These are phyloP conservation scores for Tuber brumale DNA, from an alignment of 495 filamentous ascomycete genomes.

Conservation along the genomic window DNA sequence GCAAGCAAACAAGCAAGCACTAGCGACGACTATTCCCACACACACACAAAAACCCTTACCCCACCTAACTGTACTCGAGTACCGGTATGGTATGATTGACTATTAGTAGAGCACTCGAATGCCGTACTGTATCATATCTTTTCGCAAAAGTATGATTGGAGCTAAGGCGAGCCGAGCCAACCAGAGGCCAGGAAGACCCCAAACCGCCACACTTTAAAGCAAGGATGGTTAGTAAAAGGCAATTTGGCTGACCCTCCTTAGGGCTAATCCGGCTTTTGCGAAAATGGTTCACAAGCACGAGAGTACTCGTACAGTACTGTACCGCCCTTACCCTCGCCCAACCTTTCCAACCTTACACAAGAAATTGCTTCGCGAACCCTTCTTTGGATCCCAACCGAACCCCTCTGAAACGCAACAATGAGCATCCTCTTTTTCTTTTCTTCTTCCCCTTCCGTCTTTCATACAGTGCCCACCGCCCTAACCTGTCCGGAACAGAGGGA, in stretches of 20 bases:
- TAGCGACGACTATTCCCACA: not conserved
- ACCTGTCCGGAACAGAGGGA: not conserved
- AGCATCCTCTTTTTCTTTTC: not conserved
- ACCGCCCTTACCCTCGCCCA: not conserved
- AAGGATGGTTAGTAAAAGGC: too few species aligned
- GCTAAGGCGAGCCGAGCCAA: not conserved
- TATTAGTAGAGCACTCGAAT: too few species aligned
- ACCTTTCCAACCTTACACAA: not conserved
- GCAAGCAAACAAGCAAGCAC: not conserved
- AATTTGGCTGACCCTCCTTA: too few species aligned
- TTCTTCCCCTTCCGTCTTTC: too few species aligned
- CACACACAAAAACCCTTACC: not conserved
- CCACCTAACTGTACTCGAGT: not conserved
- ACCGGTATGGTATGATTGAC: too few species aligned
- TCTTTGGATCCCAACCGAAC: not conserved
- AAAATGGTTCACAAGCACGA: too few species aligned
- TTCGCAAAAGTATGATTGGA: not conserved
- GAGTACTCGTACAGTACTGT: too few species aligned
- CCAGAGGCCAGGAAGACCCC: not conserved
- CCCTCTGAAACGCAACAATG: not conserved
- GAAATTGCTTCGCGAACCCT: constrained; percentile 1
- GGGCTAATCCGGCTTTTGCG: too few species aligned
- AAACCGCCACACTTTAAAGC: too few species aligned
- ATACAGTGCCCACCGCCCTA: not conserved
- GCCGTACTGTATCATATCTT: not conserved